Base-by-base conservation (phyloP, 2,329 filamentous ascomycete genomes). In the Aspergillus brunneoviolaceus region DNA sequence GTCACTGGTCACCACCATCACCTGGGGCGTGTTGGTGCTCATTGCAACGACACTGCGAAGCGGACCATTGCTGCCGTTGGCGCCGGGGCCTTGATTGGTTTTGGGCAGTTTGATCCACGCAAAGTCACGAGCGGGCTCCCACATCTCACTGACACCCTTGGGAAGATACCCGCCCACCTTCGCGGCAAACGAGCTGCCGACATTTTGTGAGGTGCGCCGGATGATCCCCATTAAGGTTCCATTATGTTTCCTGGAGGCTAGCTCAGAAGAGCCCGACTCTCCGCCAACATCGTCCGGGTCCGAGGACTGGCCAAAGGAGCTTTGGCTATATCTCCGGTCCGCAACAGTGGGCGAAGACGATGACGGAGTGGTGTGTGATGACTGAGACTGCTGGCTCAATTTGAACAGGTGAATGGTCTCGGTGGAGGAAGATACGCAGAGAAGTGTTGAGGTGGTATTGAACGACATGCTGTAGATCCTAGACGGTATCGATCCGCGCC, bases 391-490 rank as follows among this genome's bases (percentile, higher is more conserved):
- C 5, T 74, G 73, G 27, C 81, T 81, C 21, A 99, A 83, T 57
- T 93, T 91, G 80, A 99, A 99, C 55, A 99, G 92, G 74, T 99
- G 95, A 10, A 99, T 89, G 0, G 95, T 99, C 71, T 99, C 95
- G 0, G 93, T 96, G 1, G 92, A 93, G 3, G 94, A 98, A 5
- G 95, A 98, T 47, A 99, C 93, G 71, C 93, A 97, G 39, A 99
- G 85, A 11, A 99, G 82, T 1, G 93, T 96, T 2, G 93, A 96
- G 60, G 90, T 92, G 53, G 92, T 88, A 76, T 99, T 99, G 79
- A 99, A 99, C 1, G 93, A 96, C 92, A 99, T 97, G 85, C 92
- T 96, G 79, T 93, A 97, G 68, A 99, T 99, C 47, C 91, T 89
- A 1, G 93, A 93, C 0, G 95, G 95, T 76, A 97, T 97, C 2